These are phyloP conservation scores for Umbelopsis sp. DNA, from an alignment of 371 early-diverging fungal genomes.

Conservation along the genomic window DNA sequence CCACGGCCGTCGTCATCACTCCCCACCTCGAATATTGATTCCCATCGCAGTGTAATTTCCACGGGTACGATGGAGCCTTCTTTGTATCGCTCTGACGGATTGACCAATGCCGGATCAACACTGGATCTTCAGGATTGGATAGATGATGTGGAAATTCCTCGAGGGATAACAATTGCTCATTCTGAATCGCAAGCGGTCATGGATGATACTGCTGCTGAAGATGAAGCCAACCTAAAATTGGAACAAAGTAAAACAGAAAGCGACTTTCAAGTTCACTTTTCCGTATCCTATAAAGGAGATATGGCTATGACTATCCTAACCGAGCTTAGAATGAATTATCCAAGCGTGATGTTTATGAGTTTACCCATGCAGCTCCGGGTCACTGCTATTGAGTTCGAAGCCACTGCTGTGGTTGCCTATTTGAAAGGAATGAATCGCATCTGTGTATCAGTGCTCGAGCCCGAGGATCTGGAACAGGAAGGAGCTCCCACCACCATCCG, in stretches of 20 bases:
- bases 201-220: slow-evolving; percentile 13
- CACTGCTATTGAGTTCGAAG: slow-evolving; percentile 85
- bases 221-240: slow-evolving; percentile 10
- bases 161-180: slow-evolving; percentile 14
- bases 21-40: slow-evolving; percentile 1
- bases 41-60: slow-evolving; percentile 1
- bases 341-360: slow-evolving; percentile 88
- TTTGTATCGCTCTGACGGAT: slow-evolving; percentile 17
- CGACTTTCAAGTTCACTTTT: slow-evolving; percentile 80
- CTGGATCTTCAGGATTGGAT: slow-evolving; percentile 44
- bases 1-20: neutral
- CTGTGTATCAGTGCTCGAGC: slow-evolving; percentile 89
- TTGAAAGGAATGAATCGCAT: slow-evolving; percentile 73
- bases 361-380: slow-evolving; percentile 85
- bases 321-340: slow-evolving; percentile 90
- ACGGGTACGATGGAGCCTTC: slow-evolving; percentile 16
- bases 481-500: neutral
- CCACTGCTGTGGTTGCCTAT: slow-evolving; percentile 86
- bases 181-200: slow-evolving; percentile 10
- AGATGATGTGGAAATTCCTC: slow-evolving; percentile 42
- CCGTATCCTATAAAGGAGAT: slow-evolving; percentile 82
- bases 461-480: slow-evolving; percentile 48
- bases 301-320: slow-evolving; percentile 84
- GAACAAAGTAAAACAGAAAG: slow-evolving; percentile 39
- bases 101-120: slow-evolving; percentile 22